These are phyloP conservation scores for Sphaerulina vaccinii DNA, from an alignment of 2,329 filamentous ascomycete genomes.

Conservation along the genomic window DNA sequence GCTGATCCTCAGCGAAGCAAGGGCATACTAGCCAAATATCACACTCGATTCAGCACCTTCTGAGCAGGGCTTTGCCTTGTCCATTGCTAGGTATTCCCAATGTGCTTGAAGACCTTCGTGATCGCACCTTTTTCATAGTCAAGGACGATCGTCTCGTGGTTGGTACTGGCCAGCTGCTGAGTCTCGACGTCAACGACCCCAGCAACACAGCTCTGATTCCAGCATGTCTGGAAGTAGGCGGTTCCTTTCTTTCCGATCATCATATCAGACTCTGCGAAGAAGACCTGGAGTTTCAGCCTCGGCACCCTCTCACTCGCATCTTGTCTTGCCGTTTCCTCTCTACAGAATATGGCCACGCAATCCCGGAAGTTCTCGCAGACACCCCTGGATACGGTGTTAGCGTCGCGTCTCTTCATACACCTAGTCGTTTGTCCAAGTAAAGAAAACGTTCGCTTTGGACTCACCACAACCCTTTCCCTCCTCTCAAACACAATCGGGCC, in stretches of 20 bases:
- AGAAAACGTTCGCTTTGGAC: no score
- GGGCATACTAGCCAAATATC: no score
- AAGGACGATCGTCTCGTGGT: conserved; percentile 42
- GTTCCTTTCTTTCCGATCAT: conserved; percentile 46
- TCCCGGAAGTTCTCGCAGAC: conserved; percentile 39
- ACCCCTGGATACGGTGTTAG: no score
- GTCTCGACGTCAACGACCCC: conserved; percentile 39
- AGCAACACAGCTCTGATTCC: conserved; percentile 34
- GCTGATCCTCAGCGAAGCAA: no score
- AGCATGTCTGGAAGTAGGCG: conserved; percentile 46
- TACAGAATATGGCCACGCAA: conserved; percentile 25
- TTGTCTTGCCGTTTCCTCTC: conserved; percentile 20
- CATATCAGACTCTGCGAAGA: conserved; percentile 43
- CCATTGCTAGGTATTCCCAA: no score
- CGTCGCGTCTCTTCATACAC: no score
- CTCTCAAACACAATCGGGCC: conserved; percentile 40
- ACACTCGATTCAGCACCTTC: no score
- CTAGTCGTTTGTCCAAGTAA: no score
- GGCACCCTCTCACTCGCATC: neutral
- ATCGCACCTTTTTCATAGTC: conserved; percentile 30
- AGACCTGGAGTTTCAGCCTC: conserved; percentile 35
- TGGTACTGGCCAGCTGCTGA: conserved; percentile 33
- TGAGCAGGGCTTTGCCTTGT: no score
- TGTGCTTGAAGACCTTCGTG: conserved; percentile 24
- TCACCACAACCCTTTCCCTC: conserved; percentile 37